Base-by-base conservation (phyloP, 345 rosid species). In the Barbarea vulgaris region DNA sequence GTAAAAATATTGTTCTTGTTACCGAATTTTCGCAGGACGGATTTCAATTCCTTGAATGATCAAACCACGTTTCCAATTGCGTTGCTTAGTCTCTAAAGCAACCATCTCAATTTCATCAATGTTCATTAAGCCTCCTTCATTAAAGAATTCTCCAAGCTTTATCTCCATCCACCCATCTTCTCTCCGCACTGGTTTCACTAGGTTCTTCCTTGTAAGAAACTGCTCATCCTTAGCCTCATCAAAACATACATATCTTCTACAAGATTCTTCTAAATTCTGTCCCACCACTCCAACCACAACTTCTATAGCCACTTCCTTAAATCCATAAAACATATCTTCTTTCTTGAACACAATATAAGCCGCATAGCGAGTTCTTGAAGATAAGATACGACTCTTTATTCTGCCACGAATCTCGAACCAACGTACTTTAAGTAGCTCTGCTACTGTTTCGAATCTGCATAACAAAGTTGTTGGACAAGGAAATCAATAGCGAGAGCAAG, bases 231-330 rank as follows among this genome's bases (percentile, higher is more conserved):
- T 24, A 34, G 6, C 10, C 10, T 30, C 11, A 21, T 75, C 69
- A 31, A 76, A 61, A n/a, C 64, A 60, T 52, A 76, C 7, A 42
- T 51, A 33, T 41, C 39, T 51, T 4, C 9, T 53, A 41, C 30
- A 51, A 51, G 15, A 34, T 12, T 58, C 47, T 7, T 58, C 42
- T 18, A 33, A 34, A 18, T 33, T 4, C 14, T 75, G 6, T 1
- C 55, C 73, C 39, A 75, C 74, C 15, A 59, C 55, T 59, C 68
- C 74, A 50, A 75, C 69, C n/a, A 39, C 25, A 76, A 53, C 79
- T 60, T 68, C 79, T 33, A 69, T 24, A 5, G 56, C 39, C 14
- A 28, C 36, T 13, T 60, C 54, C 22, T 39, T n/a, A 51, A 75
- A 68, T 1, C 79, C 67, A 3, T 13, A 12, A 46, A 60, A 47